A percentile compares a stretch with the other conserved stretches of the same genome.
phyloP scores from a whole-genome alignment of 805 yeast genomes.

The Candida oleophila region DNA sequence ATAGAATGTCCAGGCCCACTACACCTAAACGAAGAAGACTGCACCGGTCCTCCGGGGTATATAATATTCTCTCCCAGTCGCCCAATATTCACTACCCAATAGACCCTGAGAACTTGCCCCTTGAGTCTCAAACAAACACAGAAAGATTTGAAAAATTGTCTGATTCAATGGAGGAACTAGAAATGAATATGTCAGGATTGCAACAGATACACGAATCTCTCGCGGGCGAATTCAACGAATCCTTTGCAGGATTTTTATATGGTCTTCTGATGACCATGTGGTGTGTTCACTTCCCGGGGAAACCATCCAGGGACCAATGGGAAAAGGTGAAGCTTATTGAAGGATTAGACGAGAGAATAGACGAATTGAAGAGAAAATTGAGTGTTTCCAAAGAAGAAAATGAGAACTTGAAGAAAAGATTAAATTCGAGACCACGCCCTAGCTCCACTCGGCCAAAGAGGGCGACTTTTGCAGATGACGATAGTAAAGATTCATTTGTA shows the following conservation, averaged over 20 bases:
- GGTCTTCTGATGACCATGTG: slow-evolving; percentile 85
- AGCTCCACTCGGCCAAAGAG: not conserved
- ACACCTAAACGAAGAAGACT: slow-evolving; percentile 19
- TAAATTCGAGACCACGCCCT: slow-evolving; percentile 6
- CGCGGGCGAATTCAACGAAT: slow-evolving; percentile 65
- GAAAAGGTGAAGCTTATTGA: slow-evolving; percentile 26
- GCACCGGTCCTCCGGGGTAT: slow-evolving; percentile 38
- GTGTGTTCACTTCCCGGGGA: slow-evolving; percentile 70
- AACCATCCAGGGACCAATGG: slow-evolving; percentile 35
- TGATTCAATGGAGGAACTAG: slow-evolving; percentile 55
- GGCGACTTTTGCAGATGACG: slow-evolving; percentile 9
- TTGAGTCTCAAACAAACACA: slow-evolving; percentile 36
- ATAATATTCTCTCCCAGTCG: slow-evolving; percentile 33
- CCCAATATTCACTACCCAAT: slow-evolving; percentile 47
- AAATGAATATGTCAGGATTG: slow-evolving; percentile 55
- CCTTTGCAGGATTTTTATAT: slow-evolving; percentile 71
- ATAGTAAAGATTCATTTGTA: slow-evolving; percentile 28
- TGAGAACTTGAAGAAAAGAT: slow-evolving; percentile 19
- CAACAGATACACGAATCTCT: slow-evolving; percentile 62
- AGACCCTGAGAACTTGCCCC: slow-evolving; percentile 38
- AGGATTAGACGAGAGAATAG: slow-evolving; percentile 21
- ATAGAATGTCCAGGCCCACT: slow-evolving; percentile 9
- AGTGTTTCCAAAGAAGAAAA: slow-evolving; percentile 21
- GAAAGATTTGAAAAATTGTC: slow-evolving; percentile 45
- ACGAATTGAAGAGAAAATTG: slow-evolving; percentile 18